Evolutionary conservation across 202 grass and related monocot species (phyloP).

Genomic region (Sporobolus alterniflorus): DNA sequence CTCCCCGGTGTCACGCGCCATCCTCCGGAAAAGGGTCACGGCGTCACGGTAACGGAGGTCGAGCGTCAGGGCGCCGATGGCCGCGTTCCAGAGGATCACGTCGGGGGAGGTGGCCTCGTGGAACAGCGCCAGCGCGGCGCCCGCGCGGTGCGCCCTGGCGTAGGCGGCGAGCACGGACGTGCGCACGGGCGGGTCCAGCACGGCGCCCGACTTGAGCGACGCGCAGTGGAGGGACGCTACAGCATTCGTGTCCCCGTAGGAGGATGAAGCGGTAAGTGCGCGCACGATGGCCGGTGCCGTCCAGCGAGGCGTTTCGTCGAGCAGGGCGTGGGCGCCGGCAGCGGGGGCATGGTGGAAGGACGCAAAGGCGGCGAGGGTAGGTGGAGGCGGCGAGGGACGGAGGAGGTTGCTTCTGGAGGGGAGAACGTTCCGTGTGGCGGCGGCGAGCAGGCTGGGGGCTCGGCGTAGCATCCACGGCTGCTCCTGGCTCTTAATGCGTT

Average conservation of each 20-base stretch:
- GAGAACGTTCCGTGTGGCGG: not conserved
- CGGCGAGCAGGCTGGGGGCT: not conserved
- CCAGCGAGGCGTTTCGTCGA: slow-evolving; percentile 48
- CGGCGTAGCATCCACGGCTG: slow-evolving; percentile 35
- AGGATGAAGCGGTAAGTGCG: slow-evolving; percentile 12
- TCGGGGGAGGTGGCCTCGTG: slow-evolving; percentile 48
- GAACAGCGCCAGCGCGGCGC: slow-evolving; percentile 50
- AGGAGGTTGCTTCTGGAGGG: not conserved
- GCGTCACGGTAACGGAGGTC: slow-evolving; percentile 32
- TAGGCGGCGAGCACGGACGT: slow-evolving; percentile 76
- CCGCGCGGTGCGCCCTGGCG: slow-evolving; percentile 37
- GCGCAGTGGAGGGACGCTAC: slow-evolving; percentile 59
- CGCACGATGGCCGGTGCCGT: slow-evolving; percentile 37
- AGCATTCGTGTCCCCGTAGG: not conserved
- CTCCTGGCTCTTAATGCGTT: not conserved
- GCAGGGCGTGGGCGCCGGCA: not conserved
- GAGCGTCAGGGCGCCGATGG: slow-evolving; percentile 35
- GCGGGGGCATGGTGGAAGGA: slow-evolving; percentile 25
- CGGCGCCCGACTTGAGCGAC: slow-evolving; percentile 50
- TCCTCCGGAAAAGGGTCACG: slow-evolving; percentile 46
- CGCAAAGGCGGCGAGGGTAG: not conserved
- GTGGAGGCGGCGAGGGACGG: not conserved
- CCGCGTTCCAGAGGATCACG: slow-evolving; percentile 76
- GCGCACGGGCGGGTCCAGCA: slow-evolving; percentile 62
- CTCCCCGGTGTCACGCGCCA: slow-evolving; percentile 35